phyloP scores from a whole-genome alignment of 2,329 filamentous ascomycete species.

The Botrytis sinoallii region DNA sequence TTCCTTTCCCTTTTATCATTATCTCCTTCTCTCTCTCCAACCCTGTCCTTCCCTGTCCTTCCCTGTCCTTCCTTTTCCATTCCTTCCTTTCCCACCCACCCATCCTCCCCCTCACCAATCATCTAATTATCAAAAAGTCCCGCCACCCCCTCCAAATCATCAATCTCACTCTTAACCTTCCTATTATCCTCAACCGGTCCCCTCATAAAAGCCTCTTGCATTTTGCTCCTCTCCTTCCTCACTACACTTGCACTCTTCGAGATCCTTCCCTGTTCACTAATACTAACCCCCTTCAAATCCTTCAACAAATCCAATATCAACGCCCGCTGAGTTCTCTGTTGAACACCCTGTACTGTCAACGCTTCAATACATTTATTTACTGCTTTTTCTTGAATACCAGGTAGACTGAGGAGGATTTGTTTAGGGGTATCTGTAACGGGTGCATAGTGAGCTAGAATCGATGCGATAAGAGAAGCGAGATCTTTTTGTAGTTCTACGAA shows the following conservation, averaged over 20 bases:
- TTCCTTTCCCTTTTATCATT: neutral
- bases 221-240: conserved; percentile 51
- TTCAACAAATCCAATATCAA: conserved; percentile 82
- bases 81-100: neutral
- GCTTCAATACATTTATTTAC: conserved; percentile 63
- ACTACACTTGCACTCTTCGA: conserved; percentile 49
- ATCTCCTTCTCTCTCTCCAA: too few relatives aligned
- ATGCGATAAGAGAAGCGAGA: conserved; percentile 80
- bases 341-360: conserved; percentile 55
- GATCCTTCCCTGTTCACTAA: conserved; percentile 90
- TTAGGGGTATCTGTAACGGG: conserved; percentile 67
- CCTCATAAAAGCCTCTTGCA: conserved; percentile 66
- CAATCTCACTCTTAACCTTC: conserved; percentile 3
- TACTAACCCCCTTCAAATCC: conserved; percentile 82
- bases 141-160: conserved; percentile 35
- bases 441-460: conserved; percentile 76
- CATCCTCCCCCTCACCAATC: neutral
- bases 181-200: conserved; percentile 32
- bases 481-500: conserved; percentile 97
- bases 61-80: neutral
- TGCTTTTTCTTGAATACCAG: conserved; percentile 67
- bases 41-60: neutral
- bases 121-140: conserved; percentile 31
- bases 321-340: conserved; percentile 73
- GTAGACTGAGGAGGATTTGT: conserved; percentile 73